phyloP scores from a whole-genome alignment of 2,329 filamentous ascomycete species.

The Cryphonectria nitschkei region DNA sequence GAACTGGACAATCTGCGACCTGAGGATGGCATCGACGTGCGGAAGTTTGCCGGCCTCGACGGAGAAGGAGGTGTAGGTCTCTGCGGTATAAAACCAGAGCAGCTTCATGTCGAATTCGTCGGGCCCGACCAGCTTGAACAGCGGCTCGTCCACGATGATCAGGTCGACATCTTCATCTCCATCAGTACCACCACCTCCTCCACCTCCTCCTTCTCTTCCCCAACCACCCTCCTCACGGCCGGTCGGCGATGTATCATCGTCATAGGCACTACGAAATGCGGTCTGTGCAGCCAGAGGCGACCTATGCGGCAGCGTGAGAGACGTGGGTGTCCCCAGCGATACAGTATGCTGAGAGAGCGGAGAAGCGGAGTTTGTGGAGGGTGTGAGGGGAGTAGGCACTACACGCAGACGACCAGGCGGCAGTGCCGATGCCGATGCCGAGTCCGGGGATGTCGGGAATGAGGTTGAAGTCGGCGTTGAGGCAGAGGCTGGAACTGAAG shows the following conservation, averaged over 20 bases:
- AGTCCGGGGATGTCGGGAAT: neutral
- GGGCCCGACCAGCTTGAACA: constrained; percentile 40
- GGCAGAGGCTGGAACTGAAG: neutral
- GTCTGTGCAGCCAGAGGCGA: neutral
- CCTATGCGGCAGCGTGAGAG: constrained; percentile 7
- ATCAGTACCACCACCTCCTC: no score
- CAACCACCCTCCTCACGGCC: constrained; percentile 22
- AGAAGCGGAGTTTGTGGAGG: constrained; percentile 18
- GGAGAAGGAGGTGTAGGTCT: constrained; percentile 52
- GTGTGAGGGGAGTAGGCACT: constrained; percentile 6
- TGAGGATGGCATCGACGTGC: constrained; percentile 48
- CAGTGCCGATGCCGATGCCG: neutral
- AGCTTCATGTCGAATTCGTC: constrained; percentile 55
- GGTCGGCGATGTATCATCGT: constrained; percentile 13
- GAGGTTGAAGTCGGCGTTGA: neutral
- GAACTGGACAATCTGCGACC: constrained; percentile 50
- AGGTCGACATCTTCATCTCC: constrained; percentile 32
- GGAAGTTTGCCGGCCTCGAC: constrained; percentile 41
- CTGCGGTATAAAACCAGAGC: constrained; percentile 57
- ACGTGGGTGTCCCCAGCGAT: constrained; percentile 9
- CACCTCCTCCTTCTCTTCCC: no score
- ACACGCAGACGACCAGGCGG: constrained; percentile 1
- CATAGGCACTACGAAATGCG: constrained; percentile 24
- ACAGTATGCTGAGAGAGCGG: constrained; percentile 22
- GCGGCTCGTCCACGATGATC: constrained; percentile 40